Evolutionary conservation across 371 early-diverging fungal species (phyloP).

Genomic region (Coemansia sp.): DNA sequence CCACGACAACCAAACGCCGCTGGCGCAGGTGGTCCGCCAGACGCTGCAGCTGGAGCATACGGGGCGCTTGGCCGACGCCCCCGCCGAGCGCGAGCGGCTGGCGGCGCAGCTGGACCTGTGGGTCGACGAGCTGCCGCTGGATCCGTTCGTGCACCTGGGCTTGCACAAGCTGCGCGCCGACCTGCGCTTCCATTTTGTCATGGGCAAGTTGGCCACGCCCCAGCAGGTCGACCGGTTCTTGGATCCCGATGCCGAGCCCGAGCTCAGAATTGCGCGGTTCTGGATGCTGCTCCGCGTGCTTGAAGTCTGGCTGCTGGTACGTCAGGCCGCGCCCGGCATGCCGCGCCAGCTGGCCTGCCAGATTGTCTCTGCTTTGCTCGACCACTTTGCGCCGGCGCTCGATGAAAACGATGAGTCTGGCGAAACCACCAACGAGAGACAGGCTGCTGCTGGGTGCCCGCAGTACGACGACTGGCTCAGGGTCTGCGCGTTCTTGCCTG

Average conservation of each 20-base stretch:
- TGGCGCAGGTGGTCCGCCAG: slow-evolving; percentile 32
- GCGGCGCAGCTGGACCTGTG: slow-evolving; percentile 36
- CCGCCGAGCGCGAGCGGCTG: slow-evolving; percentile 30
- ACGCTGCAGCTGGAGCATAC: slow-evolving; percentile 31
- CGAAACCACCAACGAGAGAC: too few relatives aligned
- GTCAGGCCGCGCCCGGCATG: slow-evolving; percentile 36
- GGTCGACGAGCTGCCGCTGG: slow-evolving; percentile 45
- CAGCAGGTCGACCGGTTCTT: slow-evolving; percentile 32
- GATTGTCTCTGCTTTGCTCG: slow-evolving; percentile 16
- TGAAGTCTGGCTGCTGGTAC: slow-evolving; percentile 40
- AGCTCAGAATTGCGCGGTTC: slow-evolving; percentile 15
- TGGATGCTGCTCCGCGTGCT: slow-evolving; percentile 32
- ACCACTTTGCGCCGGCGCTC: slow-evolving; percentile 10
- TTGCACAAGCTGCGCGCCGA: slow-evolving; percentile 35
- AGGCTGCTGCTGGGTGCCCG: background rate
- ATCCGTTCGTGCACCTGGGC: slow-evolving; percentile 36
- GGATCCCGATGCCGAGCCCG: slow-evolving; percentile 22
- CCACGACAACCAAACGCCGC: slow-evolving; percentile 22
- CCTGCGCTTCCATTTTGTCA: slow-evolving; percentile 35
- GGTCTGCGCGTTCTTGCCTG: slow-evolving; percentile 19
- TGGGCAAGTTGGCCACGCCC: slow-evolving; percentile 38
- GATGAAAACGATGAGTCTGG: background rate
- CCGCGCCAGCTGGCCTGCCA: slow-evolving; percentile 34
- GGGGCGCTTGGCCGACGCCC: slow-evolving; percentile 21
- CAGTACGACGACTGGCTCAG: slow-evolving; percentile 10